Conservation (phyloP, 768 basidiomycete genomes). For the Mycena haematopus region DNA sequence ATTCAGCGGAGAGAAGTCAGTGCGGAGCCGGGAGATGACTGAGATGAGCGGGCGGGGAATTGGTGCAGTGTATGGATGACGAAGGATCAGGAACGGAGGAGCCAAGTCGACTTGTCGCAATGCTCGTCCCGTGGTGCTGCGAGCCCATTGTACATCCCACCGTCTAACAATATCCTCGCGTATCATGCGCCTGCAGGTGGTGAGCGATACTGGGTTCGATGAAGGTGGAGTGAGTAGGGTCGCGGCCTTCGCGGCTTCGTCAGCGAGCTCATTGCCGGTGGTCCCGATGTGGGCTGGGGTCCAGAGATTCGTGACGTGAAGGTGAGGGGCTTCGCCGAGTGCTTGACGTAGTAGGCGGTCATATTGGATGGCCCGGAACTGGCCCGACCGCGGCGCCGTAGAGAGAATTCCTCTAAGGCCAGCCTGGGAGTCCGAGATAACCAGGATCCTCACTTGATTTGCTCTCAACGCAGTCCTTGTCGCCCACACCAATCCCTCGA, state of each 20-base stretch:
- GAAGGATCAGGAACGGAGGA: neutral
- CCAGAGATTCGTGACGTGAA: neutral
- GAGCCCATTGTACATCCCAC: neutral
- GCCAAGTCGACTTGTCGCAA: neutral
- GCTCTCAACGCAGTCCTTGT: neutral
- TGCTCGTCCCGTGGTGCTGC: neutral
- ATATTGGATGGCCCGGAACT: neutral
- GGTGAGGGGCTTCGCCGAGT: neutral
- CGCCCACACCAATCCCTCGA: neutral
- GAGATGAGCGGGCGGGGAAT: too few species aligned
- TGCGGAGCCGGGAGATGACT: too few species aligned
- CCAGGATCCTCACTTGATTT: neutral
- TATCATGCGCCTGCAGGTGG: neutral
- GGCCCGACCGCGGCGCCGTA: neutral
- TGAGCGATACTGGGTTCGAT: neutral
- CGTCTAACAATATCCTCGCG: neutral
- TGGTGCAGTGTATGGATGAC: neutral
- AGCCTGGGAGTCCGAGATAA: neutral
- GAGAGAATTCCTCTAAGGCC: neutral
- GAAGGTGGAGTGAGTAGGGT: neutral
- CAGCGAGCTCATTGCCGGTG: neutral
- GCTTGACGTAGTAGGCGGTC: neutral
- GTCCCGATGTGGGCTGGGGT: neutral
- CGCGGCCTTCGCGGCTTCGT: neutral
- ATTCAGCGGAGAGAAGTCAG: too few species aligned